These are phyloP conservation scores for Zizania palustris DNA, from an alignment of 202 grass and related monocot species.

Conservation along the genomic window DNA sequence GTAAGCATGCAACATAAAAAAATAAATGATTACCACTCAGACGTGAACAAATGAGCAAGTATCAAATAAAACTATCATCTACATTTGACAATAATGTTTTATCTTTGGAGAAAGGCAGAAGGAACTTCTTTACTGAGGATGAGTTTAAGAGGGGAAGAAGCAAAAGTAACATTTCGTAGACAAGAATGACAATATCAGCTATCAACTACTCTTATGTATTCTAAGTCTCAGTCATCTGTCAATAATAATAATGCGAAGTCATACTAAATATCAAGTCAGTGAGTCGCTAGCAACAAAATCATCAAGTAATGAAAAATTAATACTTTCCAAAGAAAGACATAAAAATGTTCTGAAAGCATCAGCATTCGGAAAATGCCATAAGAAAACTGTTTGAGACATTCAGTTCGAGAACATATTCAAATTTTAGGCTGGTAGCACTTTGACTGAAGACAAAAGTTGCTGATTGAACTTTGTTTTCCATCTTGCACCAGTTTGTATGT, in stretches of 20 bases:
- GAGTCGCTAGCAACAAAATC: not conserved
- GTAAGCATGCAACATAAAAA: no score
- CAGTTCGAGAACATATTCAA: not conserved
- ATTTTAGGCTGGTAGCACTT: not conserved
- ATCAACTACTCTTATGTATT: slow-evolving; percentile 9
- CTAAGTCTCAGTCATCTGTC: not conserved
- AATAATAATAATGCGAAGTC: not conserved
- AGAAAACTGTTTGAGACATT: not conserved
- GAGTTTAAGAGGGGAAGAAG: slow-evolving; percentile 97
- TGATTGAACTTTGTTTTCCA: not conserved
- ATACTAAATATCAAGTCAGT: not conserved
- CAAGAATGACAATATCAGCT: not conserved
- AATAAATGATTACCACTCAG: no score
- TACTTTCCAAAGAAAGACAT: not conserved
- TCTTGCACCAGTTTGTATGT: not conserved
- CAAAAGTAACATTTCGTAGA: slow-evolving; percentile 98
- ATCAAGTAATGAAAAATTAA: not conserved
- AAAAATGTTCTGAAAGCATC: not conserved
- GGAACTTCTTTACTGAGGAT: slow-evolving; percentile 80
- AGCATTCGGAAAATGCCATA: slow-evolving; percentile 9
- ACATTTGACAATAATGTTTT: no score
- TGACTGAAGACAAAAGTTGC: not conserved
- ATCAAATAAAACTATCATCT: no score
- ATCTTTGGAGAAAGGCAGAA: slow-evolving; percentile 93
- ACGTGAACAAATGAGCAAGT: no score